phyloP scores from a whole-genome alignment of 2,329 filamentous ascomycete genomes.

The Neurospora crassa region DNA sequence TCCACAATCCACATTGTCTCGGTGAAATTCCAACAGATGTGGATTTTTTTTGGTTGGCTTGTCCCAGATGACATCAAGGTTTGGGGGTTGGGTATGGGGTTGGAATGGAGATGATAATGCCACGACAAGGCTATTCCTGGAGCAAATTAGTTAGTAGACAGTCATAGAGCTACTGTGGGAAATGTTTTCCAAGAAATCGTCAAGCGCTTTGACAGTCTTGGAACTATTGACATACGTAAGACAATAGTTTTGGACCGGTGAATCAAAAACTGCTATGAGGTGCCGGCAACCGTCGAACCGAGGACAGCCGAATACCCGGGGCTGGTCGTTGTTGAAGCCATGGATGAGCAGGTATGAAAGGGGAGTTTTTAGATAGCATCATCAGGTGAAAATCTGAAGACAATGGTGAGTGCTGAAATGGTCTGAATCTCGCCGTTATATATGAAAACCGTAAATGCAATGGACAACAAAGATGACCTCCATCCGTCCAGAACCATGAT shows the following conservation, averaged over 20 bases:
- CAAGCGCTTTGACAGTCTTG: background rate
- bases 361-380: background rate
- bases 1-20: background rate
- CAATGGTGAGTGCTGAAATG: background rate
- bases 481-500: background rate
- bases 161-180: too few species aligned
- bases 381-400: background rate
- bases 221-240: background rate
- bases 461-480: background rate
- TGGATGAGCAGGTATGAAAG: background rate
- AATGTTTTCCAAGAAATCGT: background rate
- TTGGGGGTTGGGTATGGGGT: background rate
- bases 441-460: background rate
- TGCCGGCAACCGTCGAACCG: background rate
- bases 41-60: background rate
- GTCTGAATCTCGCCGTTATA: background rate
- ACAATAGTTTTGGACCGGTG: background rate
- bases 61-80: background rate
- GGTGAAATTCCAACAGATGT: background rate
- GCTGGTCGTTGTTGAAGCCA: background rate
- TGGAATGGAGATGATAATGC: background rate
- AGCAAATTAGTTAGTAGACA: too few species aligned
- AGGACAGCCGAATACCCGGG: background rate
- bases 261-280: background rate
- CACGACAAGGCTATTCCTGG: background rate